These are phyloP conservation scores for Daldinia caldariorum DNA, from an alignment of 495 filamentous ascomycete genomes.

Conservation along the genomic window DNA sequence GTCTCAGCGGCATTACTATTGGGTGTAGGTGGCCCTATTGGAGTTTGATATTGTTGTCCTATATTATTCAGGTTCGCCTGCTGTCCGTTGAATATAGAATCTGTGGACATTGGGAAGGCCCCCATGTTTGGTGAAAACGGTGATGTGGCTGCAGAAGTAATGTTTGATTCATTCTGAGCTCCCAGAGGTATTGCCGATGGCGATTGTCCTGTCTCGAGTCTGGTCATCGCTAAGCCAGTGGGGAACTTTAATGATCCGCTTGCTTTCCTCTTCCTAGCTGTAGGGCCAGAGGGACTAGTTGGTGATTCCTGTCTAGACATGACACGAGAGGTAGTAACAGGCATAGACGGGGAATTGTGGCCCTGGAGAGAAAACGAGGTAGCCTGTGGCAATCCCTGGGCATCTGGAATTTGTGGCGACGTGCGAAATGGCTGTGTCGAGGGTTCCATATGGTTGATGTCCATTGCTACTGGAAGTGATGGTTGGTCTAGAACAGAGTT, in stretches of 20 bases:
- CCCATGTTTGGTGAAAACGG: slow-evolving; percentile 53
- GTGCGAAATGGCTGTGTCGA: slow-evolving; percentile 33
- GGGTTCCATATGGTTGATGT: slow-evolving; percentile 39
- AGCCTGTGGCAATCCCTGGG: slow-evolving; percentile 33
- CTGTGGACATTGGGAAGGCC: slow-evolving; percentile 56
- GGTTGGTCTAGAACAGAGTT: slow-evolving; percentile 12
- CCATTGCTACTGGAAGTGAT: slow-evolving; percentile 15
- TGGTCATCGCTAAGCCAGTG: slow-evolving; percentile 80
- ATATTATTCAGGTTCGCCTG: slow-evolving; percentile 40
- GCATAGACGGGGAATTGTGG: slow-evolving; percentile 53
- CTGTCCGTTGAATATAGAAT: slow-evolving; percentile 43
- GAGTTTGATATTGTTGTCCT: slow-evolving; percentile 61
- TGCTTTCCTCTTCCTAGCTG: slow-evolving; percentile 77
- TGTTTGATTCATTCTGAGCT: slow-evolving; percentile 47
- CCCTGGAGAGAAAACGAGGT: slow-evolving; percentile 32
- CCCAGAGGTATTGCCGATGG: slow-evolving; percentile 46
- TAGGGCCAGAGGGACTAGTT: slow-evolving; percentile 64
- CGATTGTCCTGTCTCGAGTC: slow-evolving; percentile 66
- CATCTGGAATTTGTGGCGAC: slow-evolving; percentile 29
- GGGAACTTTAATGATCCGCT: slow-evolving; percentile 74
- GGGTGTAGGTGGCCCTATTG: slow-evolving; percentile 67
- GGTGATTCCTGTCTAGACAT: slow-evolving; percentile 80
- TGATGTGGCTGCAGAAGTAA: slow-evolving; percentile 52
- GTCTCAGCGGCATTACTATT: slow-evolving; percentile 62
- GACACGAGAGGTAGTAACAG: slow-evolving; percentile 67